These are phyloP conservation scores for Mucor sp. DNA, from an alignment of 371 early-diverging fungal genomes.

Conservation along the genomic window DNA sequence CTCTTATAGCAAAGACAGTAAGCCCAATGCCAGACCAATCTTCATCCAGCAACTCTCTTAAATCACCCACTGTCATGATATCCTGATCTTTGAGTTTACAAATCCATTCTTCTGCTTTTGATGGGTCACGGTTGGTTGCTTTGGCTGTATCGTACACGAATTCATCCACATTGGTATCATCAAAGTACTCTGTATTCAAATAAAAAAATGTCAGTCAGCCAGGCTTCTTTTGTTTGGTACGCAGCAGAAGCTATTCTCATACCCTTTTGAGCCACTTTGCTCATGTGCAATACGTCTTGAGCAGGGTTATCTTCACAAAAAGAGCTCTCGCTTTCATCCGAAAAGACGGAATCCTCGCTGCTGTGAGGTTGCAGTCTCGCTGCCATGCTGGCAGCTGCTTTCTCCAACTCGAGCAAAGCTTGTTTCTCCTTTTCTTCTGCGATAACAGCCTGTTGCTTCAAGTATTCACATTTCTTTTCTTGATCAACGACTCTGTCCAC, in stretches of 20 bases:
- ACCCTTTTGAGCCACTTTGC: slow-evolving; percentile 4
- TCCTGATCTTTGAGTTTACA: slow-evolving; percentile 67
- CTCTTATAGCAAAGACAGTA: slow-evolving; percentile 83
- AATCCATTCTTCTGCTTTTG: slow-evolving; percentile 73
- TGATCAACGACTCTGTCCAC: slow-evolving; percentile 27
- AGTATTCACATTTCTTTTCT: slow-evolving; percentile 30
- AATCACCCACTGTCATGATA: slow-evolving; percentile 76
- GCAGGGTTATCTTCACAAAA: not conserved
- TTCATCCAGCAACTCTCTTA: slow-evolving; percentile 67
- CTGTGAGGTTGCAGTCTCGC: not conserved
- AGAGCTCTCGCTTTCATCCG: not conserved
- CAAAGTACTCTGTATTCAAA: slow-evolving; percentile 41
- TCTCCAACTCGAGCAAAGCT: slow-evolving; percentile 15
- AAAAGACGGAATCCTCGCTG: not conserved
- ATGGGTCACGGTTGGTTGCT: slow-evolving; percentile 59
- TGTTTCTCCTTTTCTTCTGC: slow-evolving; percentile 39
- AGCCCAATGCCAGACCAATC: slow-evolving; percentile 73
- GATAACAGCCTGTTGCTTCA: slow-evolving; percentile 23
- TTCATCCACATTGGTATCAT: slow-evolving; percentile 62
- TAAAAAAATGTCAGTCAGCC: not conserved
- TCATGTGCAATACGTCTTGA: slow-evolving; percentile 1
- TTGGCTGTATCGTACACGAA: slow-evolving; percentile 65
- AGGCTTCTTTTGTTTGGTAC: too few relatives aligned
- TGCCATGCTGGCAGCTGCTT: not conserved
- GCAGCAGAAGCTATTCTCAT: not conserved